These are phyloP conservation scores for Aspergillus brunneoviolaceus DNA, from an alignment of 2,329 filamentous ascomycete genomes.

Conservation along the genomic window DNA sequence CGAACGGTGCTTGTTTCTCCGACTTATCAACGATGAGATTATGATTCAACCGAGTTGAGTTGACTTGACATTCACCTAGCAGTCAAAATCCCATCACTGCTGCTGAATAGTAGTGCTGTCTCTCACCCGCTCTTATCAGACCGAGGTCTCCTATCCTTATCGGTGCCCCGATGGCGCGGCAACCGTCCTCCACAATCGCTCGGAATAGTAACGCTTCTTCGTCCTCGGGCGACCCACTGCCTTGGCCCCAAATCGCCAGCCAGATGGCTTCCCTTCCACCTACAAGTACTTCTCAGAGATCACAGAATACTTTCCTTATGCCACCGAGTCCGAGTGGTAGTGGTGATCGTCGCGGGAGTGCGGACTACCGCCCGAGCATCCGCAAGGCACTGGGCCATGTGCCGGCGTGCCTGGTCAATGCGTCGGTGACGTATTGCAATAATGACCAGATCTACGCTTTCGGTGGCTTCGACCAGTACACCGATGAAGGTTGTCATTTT, in stretches of 20 bases:
- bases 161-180: slow-evolving; percentile 8
- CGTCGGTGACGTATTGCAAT: slow-evolving; percentile 96
- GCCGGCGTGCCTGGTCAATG: slow-evolving; percentile 94
- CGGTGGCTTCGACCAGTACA: slow-evolving; percentile 97
- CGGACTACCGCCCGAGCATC: slow-evolving; percentile 81
- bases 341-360: slow-evolving; percentile 60
- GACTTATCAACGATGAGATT: neutral
- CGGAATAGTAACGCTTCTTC: slow-evolving; percentile 13
- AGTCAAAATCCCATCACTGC: neutral
- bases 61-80: neutral
- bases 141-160: neutral
- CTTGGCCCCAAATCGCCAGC: slow-evolving; percentile 28
- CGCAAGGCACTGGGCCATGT: slow-evolving; percentile 75
- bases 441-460: slow-evolving; percentile 98
- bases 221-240: slow-evolving; percentile 38
- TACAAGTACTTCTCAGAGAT: slow-evolving; percentile 41
- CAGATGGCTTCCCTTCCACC: slow-evolving; percentile 37
- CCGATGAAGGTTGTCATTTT: slow-evolving; percentile 69
- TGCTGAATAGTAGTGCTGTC: neutral
- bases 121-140: neutral
- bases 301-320: slow-evolving; percentile 82
- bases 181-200: slow-evolving; percentile 10
- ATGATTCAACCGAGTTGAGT: neutral
- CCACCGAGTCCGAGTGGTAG: slow-evolving; percentile 75
- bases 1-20: neutral